Conservation (phyloP, 2,329 filamentous ascomycete species). For the Pyrenophora tritici-repentis region DNA sequence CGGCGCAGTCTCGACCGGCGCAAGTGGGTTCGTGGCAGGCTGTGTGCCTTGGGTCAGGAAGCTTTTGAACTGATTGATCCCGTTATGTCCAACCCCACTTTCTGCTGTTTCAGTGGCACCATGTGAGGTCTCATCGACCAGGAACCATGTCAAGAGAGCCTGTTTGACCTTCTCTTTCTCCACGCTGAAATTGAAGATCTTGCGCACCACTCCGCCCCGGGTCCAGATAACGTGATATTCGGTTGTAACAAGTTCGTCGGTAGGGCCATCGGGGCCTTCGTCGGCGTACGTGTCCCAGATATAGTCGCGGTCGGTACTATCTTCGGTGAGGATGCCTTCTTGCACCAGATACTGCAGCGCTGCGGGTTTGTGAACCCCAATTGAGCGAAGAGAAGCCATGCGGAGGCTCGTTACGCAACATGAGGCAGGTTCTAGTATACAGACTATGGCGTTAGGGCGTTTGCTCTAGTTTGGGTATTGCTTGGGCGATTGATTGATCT, state of each 20-base stretch:
- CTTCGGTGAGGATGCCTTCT: slow-evolving; percentile 73
- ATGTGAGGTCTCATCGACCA: slow-evolving; percentile 48
- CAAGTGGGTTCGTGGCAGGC: slow-evolving; percentile 36
- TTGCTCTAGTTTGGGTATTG: slow-evolving; percentile 1
- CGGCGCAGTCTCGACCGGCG: slow-evolving; percentile 21
- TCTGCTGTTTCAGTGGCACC: slow-evolving; percentile 12
- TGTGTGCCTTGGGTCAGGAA: slow-evolving; percentile 43
- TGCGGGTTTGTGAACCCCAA: slow-evolving; percentile 87
- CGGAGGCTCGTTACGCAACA: slow-evolving; percentile 36
- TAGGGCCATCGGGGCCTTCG: slow-evolving; percentile 52
- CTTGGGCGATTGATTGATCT: background rate
- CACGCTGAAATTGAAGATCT: slow-evolving; percentile 81
- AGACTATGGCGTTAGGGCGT: slow-evolving; percentile 8
- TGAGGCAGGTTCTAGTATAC: slow-evolving; percentile 26
- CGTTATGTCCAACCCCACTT: slow-evolving; percentile 19
- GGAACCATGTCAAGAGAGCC: slow-evolving; percentile 83
- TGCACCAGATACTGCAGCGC: slow-evolving; percentile 81
- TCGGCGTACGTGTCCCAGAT: slow-evolving; percentile 71
- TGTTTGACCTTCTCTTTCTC: slow-evolving; percentile 88
- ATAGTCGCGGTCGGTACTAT: slow-evolving; percentile 70
- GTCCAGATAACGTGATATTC: slow-evolving; percentile 84
- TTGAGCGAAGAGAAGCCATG: slow-evolving; percentile 90
- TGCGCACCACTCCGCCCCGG: slow-evolving; percentile 79
- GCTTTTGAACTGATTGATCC: slow-evolving; percentile 21
- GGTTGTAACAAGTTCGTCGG: slow-evolving; percentile 83